Conservation (phyloP, 352 stramenopile genomes). For the Globisporangium barbulae region DNA sequence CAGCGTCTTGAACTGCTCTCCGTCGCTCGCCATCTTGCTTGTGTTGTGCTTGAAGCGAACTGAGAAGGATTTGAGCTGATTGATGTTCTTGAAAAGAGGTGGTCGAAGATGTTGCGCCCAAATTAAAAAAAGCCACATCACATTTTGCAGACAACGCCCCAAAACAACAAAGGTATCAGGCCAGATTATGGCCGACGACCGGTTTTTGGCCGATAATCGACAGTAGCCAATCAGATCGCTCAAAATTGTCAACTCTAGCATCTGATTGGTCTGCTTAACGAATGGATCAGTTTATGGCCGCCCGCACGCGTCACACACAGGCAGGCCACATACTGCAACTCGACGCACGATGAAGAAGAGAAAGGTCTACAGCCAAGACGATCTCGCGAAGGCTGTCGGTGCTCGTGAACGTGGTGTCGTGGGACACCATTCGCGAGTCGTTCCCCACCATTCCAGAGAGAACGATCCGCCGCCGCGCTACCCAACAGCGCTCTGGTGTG, state of each 20-base stretch:
- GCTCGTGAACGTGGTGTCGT: constrained; percentile 4
- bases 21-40: constrained; percentile 5
- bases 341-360: constrained; percentile 2
- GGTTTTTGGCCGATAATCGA: background rate
- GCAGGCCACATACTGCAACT: background rate
- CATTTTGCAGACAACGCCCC: too few relatives aligned
- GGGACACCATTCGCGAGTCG: background rate
- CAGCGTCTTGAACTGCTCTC: constrained; percentile 37
- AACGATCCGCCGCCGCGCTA: constrained; percentile 4
- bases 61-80: background rate
- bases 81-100: too few relatives aligned
- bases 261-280: constrained; percentile 2
- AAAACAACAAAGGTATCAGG: too few relatives aligned
- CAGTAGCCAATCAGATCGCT: constrained; percentile 2
- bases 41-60: background rate
- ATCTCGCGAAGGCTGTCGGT: constrained; percentile 2
- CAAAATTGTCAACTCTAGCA: constrained; percentile 1
- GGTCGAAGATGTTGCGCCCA: too few relatives aligned
- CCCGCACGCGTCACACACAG: background rate
- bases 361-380: constrained; percentile 5
- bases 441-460: constrained; percentile 5
- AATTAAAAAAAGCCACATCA: too few relatives aligned
- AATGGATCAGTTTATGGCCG: background rate
- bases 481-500: constrained; percentile 1
- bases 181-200: background rate